Percentiles rank a stretch among this genome's conserved stretches.
phyloP scores from a whole-genome alignment of 177 flowering plant species.

The Vitis hybrid region DNA sequence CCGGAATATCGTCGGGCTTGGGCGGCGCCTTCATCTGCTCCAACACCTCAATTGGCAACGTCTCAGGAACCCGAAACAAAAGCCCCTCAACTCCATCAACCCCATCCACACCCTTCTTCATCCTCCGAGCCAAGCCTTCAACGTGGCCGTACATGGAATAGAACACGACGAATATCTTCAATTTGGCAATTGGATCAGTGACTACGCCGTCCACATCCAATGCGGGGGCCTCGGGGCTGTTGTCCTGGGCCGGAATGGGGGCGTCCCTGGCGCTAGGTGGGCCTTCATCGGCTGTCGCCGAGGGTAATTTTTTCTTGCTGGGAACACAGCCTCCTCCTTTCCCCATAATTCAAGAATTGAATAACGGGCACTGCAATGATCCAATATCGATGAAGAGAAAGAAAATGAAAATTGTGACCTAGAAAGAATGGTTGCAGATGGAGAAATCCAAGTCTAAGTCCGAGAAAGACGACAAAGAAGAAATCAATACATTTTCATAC shows the following conservation, averaged over 20 bases:
- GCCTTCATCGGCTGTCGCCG: constrained; percentile 28
- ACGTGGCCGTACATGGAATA: constrained; percentile 96
- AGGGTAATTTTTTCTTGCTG: constrained; percentile 62
- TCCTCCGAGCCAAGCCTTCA: constrained; percentile 66
- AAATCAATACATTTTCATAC: no score
- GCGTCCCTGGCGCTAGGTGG: constrained; percentile 17
- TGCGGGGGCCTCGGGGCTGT: constrained; percentile 8
- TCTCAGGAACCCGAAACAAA: constrained; percentile 74
- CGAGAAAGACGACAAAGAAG: no score
- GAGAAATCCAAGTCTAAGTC: no score
- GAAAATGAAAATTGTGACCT: no score
- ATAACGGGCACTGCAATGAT: neutral
- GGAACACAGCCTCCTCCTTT: constrained; percentile 98
- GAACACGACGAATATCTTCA: constrained; percentile 73
- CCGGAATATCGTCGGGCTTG: constrained; percentile 54
- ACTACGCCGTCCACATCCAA: neutral
- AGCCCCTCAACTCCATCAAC: constrained; percentile 74
- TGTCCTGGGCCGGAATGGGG: constrained; percentile 26
- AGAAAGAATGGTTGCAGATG: no score
- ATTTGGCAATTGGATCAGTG: constrained; percentile 17
- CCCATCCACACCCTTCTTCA: constrained; percentile 82
- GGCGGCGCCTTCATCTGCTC: constrained; percentile 77
- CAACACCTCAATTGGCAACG: constrained; percentile 53
- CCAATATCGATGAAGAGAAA: no score
- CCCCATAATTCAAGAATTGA: constrained; percentile 51